phyloP scores from a whole-genome alignment of 2,329 filamentous ascomycete genomes.

The Emydomyces testavorans region DNA sequence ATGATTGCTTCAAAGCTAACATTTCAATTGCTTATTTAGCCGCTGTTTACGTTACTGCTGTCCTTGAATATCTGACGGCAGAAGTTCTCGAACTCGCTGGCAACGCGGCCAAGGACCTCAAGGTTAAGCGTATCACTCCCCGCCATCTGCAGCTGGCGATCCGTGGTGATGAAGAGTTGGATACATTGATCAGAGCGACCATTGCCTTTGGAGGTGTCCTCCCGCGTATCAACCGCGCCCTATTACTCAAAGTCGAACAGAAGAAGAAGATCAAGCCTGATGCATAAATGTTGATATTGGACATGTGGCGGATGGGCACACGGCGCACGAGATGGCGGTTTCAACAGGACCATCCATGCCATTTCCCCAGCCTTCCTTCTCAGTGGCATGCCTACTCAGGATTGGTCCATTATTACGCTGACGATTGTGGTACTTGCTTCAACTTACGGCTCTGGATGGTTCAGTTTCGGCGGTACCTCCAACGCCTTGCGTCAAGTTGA shows the following conservation, averaged over 20 bases:
- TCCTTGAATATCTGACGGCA: slow-evolving; percentile 95
- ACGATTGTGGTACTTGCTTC: neutral
- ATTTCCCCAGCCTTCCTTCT: neutral
- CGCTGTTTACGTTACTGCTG: slow-evolving; percentile 92
- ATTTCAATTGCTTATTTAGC: slow-evolving; percentile 38
- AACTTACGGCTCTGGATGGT: slow-evolving; percentile 1
- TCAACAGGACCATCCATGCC: neutral
- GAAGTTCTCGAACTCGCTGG: slow-evolving; percentile 98
- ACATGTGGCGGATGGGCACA: neutral
- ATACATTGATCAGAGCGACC: slow-evolving; percentile 92
- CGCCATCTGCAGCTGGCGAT: slow-evolving; percentile 97
- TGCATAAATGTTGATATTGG: neutral
- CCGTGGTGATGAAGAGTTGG: slow-evolving; percentile 94
- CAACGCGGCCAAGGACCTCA: slow-evolving; percentile 98
- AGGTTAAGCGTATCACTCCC: slow-evolving; percentile 98
- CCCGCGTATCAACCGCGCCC: slow-evolving; percentile 94
- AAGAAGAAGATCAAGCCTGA: slow-evolving; percentile 62
- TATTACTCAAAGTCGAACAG: slow-evolving; percentile 91
- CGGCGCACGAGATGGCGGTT: neutral
- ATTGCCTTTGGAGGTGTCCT: slow-evolving; percentile 98
- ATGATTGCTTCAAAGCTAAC: slow-evolving; percentile 12
- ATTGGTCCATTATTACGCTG: neutral
- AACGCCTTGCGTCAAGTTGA: slow-evolving; percentile 3
- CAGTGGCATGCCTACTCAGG: neutral
- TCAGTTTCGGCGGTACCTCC: neutral